Conservation (phyloP, 176 grass and related monocot genomes). For the barley (Hordeum vulgare) region MorexV3_pseudomolecules_assembly NC_058518.1:476490117-476490616, state of each 20-base stretch:
- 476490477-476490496: too few relatives aligned
- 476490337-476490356: background rate
- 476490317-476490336: background rate
- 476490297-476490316: slow-evolving; percentile 25
- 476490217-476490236: background rate
- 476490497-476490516: too few relatives aligned
- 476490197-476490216: background rate
- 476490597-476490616: background rate
- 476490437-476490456: background rate
- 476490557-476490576: too few relatives aligned
- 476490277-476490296: background rate
- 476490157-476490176: background rate
- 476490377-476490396: background rate
- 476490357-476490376: background rate
- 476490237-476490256: slow-evolving; percentile 20
- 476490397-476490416: background rate
- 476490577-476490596: too few relatives aligned
- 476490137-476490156: background rate
- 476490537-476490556: too few relatives aligned
- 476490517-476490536: too few relatives aligned
- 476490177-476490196: background rate
- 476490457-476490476: too few relatives aligned
- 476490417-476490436: background rate
- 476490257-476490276: background rate
- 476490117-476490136: background rate